Conservation (phyloP, 140 eudicot species). For the Ambrosia hybrid region DNA sequence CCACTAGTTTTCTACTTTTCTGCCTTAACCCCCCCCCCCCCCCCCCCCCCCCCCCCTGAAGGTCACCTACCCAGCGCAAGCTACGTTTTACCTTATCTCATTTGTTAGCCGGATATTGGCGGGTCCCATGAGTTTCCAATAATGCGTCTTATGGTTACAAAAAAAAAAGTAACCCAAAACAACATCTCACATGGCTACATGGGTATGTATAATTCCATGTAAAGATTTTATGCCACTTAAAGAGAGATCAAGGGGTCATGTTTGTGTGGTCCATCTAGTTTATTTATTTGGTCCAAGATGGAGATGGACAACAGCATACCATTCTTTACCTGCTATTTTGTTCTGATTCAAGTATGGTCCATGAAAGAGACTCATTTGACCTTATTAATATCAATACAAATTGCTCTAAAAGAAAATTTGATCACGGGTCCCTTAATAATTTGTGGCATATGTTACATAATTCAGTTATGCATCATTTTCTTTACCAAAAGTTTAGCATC, state of each 20-base stretch:
- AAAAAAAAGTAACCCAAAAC: background rate
- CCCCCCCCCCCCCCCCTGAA: background rate
- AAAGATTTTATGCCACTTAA: slow-evolving; percentile 13
- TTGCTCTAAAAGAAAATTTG: slow-evolving; percentile 23
- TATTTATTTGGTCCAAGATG: slow-evolving; percentile 27
- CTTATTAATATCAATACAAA: slow-evolving; percentile 12
- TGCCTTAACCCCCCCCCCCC: too few species aligned
- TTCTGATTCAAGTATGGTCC: slow-evolving; percentile 28
- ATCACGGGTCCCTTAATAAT: slow-evolving; percentile 32
- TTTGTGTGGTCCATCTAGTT: slow-evolving; percentile 23
- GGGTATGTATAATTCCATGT: slow-evolving; percentile 4
- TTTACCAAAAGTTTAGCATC: slow-evolving; percentile 10
- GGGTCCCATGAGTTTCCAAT: background rate
- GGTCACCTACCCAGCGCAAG: background rate
- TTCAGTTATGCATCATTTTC: slow-evolving; percentile 21
- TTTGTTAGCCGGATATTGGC: background rate
- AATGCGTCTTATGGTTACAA: background rate
- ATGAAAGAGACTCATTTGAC: slow-evolving; percentile 36
- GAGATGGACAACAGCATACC: slow-evolving; percentile 9
- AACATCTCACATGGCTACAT: slow-evolving; percentile 9
- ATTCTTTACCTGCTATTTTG: slow-evolving; percentile 38
- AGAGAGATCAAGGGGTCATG: slow-evolving; percentile 19
- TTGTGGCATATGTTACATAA: slow-evolving; percentile 15
- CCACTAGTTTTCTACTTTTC: background rate
- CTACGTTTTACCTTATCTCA: background rate